These are phyloP conservation scores for Microstroma glucosiphilum DNA, from an alignment of 1,284 basidiomycete species.

Conservation along the genomic window DNA sequence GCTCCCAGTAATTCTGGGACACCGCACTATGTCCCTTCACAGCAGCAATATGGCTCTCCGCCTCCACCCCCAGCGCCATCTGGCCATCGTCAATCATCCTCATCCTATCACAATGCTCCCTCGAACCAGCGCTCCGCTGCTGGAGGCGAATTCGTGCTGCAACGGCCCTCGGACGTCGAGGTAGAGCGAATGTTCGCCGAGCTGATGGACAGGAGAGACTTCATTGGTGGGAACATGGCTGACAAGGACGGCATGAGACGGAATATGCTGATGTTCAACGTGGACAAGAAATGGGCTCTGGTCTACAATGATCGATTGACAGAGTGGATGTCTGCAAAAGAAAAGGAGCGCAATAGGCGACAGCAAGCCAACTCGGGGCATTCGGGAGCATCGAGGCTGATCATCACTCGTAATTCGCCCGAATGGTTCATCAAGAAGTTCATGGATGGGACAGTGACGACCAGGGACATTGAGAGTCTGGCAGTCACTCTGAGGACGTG, in stretches of 20 bases:
- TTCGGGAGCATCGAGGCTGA: conserved; percentile 55
- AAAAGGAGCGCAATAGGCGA: conserved; percentile 30
- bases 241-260: conserved; percentile 36
- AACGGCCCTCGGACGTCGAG: conserved; percentile 36
- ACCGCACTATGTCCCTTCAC: not conserved
- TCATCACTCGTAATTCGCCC: conserved; percentile 49
- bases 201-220: conserved; percentile 48
- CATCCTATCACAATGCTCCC: not conserved
- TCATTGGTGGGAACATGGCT: conserved; percentile 41
- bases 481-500: conserved; percentile 67
- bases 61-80: not conserved
- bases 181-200: conserved; percentile 49
- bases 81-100: not conserved
- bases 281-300: conserved; percentile 85
- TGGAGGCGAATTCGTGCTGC: conserved; percentile 29
- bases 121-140: not conserved
- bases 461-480: conserved; percentile 71
- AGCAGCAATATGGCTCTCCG: not conserved
- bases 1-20: not conserved
- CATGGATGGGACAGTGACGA: conserved; percentile 73
- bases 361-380: conserved; percentile 57
- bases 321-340: conserved; percentile 61
- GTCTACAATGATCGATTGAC: conserved; percentile 77
- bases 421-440: conserved; percentile 77
- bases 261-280: conserved; percentile 44